phyloP scores from a whole-genome alignment of 2,329 filamentous ascomycete species.

The Cladosporium sp. region DNA sequence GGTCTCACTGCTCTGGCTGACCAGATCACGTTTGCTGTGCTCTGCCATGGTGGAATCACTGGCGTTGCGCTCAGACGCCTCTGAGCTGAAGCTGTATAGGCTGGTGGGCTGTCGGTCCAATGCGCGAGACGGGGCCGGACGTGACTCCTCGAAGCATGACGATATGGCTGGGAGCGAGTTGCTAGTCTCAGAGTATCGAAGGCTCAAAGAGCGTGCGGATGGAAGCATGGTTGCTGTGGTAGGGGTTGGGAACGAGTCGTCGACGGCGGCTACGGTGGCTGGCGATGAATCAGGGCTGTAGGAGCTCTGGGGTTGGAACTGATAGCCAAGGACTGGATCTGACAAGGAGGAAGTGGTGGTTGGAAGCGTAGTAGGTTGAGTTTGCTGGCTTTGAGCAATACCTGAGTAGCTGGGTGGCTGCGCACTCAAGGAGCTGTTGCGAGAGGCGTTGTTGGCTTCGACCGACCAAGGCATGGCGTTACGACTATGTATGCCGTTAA shows the following conservation, averaged over 20 bases:
- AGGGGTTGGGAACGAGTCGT: constrained; percentile 20
- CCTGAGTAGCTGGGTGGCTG: background rate
- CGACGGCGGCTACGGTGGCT: constrained; percentile 17
- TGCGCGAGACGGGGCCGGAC: constrained; percentile 17
- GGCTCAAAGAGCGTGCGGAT: constrained; percentile 11
- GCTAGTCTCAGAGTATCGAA: background rate
- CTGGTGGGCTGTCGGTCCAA: constrained; percentile 13
- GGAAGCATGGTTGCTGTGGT: constrained; percentile 20
- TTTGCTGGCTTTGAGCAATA: constrained; percentile 3
- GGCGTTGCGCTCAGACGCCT: constrained; percentile 9
- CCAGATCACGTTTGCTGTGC: constrained; percentile 15
- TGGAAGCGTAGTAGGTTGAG: background rate
- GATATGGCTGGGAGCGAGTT: constrained; percentile 15
- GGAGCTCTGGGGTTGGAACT: constrained; percentile 21
- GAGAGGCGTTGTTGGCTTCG: constrained; percentile 12
- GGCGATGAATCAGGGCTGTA: constrained; percentile 24
- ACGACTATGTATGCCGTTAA: constrained; percentile 27
- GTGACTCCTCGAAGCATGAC: constrained; percentile 13
- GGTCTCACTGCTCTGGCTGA: constrained; percentile 10
- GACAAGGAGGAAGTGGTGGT: constrained; percentile 1
- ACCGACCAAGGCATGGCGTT: constrained; percentile 28
- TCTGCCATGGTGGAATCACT: constrained; percentile 1
- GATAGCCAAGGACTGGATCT: constrained; percentile 24
- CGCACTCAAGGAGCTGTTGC: background rate
- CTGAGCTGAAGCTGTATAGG: constrained; percentile 28